phyloP scores from a whole-genome alignment of 805 yeast genomes.

The Suhomyces vadensis region DNA sequence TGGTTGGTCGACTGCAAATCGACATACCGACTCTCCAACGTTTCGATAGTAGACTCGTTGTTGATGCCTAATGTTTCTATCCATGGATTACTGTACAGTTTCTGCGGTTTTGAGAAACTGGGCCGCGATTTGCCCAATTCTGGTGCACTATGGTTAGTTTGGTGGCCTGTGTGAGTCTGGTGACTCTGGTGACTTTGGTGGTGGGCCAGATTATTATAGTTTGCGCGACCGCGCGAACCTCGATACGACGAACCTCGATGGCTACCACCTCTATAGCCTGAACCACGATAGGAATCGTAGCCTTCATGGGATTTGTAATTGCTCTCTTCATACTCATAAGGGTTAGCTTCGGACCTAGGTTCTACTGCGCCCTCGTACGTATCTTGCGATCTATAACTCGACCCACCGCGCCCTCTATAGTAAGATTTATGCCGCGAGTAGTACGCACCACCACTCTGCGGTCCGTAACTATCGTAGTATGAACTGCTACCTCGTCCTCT shows the following conservation, averaged over 20 bases:
- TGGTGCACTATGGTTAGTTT: not conserved
- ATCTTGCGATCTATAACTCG: conserved; percentile 1
- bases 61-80: conserved; percentile 28
- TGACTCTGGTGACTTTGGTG: not conserved
- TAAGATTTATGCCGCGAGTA: conserved; percentile 7
- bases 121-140: not conserved
- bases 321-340: not conserved
- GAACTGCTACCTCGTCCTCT: conserved; percentile 18
- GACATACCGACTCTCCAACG: conserved; percentile 26
- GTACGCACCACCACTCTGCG: conserved; percentile 12
- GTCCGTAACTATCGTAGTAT: conserved; percentile 11
- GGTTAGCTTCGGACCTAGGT: not conserved
- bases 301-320: not conserved
- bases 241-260: conserved; percentile 3
- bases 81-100: conserved; percentile 32
- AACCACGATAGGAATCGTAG: conserved; percentile 8
- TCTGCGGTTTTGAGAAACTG: conserved; percentile 1
- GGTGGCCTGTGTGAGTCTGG: not conserved
- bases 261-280: conserved; percentile 12
- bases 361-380: conserved; percentile 3
- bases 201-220: too few species aligned
- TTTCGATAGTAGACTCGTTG: conserved; percentile 26
- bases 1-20: conserved; percentile 27
- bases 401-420: conserved; percentile 1
- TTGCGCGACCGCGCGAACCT: not conserved